phyloP scores from a whole-genome alignment of 805 yeast species.

The Candida namnaoensis region DNA sequence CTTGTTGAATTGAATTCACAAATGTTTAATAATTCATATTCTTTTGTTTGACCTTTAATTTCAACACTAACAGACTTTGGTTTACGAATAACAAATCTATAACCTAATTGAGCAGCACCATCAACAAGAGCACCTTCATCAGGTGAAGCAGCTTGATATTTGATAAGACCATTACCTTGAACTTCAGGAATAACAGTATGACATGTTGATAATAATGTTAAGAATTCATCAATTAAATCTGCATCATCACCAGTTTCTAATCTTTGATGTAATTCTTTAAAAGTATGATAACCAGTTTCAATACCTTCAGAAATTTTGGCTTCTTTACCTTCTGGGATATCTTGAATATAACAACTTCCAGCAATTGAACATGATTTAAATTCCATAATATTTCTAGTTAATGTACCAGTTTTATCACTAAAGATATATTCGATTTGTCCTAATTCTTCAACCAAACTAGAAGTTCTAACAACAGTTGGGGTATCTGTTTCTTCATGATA shows the following conservation, averaged over 20 bases:
- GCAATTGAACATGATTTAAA: conserved; percentile 90
- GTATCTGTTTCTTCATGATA: conserved; percentile 83
- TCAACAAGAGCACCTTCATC: conserved; percentile 98
- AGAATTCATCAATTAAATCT: conserved; percentile 58
- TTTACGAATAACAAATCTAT: conserved; percentile 72
- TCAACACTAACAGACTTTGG: conserved; percentile 75
- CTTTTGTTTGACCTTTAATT: conserved; percentile 36
- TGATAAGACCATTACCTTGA: conserved; percentile 53
- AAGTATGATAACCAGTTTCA: conserved; percentile 71
- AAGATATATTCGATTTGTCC: conserved; percentile 96
- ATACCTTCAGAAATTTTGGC: conserved; percentile 70
- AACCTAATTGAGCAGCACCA: conserved; percentile 90
- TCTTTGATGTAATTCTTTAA: conserved; percentile 49
- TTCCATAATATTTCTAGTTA: conserved; percentile 95
- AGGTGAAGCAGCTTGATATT: conserved; percentile 98
- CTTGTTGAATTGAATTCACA: conserved; percentile 97
- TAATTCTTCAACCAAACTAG: conserved; percentile 90
- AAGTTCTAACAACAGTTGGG: conserved; percentile 91
- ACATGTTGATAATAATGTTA: conserved; percentile 81
- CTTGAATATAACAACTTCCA: conserved; percentile 80
- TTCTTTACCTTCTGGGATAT: conserved; percentile 84
- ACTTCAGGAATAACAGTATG: conserved; percentile 97
- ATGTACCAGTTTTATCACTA: conserved; percentile 96
- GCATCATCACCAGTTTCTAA: conserved; percentile 37
- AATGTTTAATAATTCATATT: conserved; percentile 75